phyloP scores from a whole-genome alignment of 805 yeast species.

The Schwanniomyces sp. region DNA sequence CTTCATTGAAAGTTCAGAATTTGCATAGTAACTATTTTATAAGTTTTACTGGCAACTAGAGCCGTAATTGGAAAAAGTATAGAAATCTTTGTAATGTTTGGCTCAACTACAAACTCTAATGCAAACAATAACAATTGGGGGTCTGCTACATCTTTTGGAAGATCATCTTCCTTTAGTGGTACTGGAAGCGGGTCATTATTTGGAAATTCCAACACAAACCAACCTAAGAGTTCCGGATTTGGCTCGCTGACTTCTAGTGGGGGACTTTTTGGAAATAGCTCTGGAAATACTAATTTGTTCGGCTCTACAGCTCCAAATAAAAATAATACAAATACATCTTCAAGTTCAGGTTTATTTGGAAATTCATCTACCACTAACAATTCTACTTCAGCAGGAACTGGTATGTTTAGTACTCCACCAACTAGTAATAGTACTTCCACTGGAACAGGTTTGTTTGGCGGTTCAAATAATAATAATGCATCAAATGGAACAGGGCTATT shows the following conservation, averaged over 20 bases:
- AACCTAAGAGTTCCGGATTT: constrained; percentile 17
- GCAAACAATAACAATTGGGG: constrained; percentile 15
- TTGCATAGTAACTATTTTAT: neutral
- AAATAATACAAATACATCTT: neutral
- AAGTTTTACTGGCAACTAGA: neutral
- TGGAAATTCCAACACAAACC: constrained; percentile 10
- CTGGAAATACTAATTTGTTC: constrained; percentile 14
- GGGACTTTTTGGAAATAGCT: constrained; percentile 15
- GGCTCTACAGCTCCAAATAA: constrained; percentile 12
- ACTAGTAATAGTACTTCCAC: neutral
- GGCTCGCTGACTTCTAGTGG: constrained; percentile 13
- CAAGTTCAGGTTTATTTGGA: constrained; percentile 23
- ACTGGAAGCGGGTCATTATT: constrained; percentile 10
- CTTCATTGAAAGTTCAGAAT: neutral
- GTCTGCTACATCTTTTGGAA: constrained; percentile 20
- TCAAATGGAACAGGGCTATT: constrained; percentile 16
- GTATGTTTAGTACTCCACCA: constrained; percentile 22
- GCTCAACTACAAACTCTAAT: constrained; percentile 8
- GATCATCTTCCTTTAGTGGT: constrained; percentile 18
- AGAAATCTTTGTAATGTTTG: constrained; percentile 7
- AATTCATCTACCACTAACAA: constrained; percentile 7
- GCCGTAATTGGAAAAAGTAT: neutral
- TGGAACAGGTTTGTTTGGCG: constrained; percentile 10
- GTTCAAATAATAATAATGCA: neutral
- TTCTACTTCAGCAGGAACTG: constrained; percentile 3